These are phyloP conservation scores for Pseudogymnoascus verrucosus DNA, from an alignment of 2,329 filamentous ascomycete genomes.

Conservation along the genomic window DNA sequence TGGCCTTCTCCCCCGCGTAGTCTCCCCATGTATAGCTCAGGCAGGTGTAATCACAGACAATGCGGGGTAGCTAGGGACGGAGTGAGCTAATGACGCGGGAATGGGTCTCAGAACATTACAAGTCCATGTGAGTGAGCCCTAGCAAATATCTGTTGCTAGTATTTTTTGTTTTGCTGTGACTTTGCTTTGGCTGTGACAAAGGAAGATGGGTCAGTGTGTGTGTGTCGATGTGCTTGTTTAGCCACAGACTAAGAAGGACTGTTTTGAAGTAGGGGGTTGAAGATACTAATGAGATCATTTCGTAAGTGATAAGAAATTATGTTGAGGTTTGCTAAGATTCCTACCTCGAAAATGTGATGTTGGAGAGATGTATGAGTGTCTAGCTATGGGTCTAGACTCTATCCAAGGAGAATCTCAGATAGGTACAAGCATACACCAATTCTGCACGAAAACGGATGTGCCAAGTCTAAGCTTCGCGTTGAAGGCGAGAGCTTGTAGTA, in stretches of 20 bases:
- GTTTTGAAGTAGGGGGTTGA: neutral
- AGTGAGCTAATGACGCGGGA: neutral
- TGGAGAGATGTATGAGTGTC: neutral
- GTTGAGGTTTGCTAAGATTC: neutral
- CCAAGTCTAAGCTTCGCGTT: no score
- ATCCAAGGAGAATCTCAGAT: no score
- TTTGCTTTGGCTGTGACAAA: neutral
- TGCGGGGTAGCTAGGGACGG: neutral
- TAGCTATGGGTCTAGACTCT: no score
- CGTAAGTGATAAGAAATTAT: neutral
- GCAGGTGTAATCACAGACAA: neutral
- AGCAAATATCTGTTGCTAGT: neutral
- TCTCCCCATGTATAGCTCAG: no score
- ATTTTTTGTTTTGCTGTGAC: neutral
- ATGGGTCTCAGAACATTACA: neutral
- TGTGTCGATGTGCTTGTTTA: neutral
- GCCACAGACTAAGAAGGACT: neutral
- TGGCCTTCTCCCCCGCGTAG: no score
- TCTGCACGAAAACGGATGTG: no score
- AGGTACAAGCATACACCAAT: no score
- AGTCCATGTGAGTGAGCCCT: neutral
- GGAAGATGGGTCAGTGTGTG: neutral
- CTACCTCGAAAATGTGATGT: neutral
- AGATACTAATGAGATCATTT: neutral
- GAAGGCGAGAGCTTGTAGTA: no score